These are phyloP conservation scores for Talaromyces sp. DNA, from an alignment of 2,329 filamentous ascomycete species.

Conservation along the genomic window DNA sequence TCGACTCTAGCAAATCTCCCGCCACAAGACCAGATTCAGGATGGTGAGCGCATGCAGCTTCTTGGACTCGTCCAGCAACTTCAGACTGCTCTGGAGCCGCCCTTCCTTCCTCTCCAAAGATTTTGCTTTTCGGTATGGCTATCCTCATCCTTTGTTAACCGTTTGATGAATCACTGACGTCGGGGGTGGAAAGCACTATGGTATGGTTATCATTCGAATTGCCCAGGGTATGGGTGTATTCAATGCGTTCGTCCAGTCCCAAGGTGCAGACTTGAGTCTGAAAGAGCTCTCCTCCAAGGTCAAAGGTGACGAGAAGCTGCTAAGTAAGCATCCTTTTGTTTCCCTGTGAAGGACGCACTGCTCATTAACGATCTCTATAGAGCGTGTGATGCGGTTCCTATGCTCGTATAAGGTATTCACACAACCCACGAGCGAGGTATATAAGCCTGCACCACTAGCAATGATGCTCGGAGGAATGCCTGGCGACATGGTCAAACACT, in stretches of 20 bases:
- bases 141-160: neutral
- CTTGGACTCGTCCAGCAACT: conserved; percentile 19
- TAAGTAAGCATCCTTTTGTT: neutral
- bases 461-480: neutral
- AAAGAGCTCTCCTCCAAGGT: conserved; percentile 4
- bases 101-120: neutral
- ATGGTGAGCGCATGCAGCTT: conserved; percentile 22
- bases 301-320: conserved; percentile 11
- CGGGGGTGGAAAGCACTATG: neutral
- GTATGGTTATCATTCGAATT: neutral
- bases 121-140: conserved; percentile 5
- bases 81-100: conserved; percentile 7
- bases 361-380: neutral
- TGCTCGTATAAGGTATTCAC: neutral
- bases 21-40: conserved; percentile 21
- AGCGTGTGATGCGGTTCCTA: neutral
- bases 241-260: neutral
- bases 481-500: neutral
- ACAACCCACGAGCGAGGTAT: neutral
- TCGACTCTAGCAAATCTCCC: conserved; percentile 14
- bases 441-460: neutral
- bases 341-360: neutral
- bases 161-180: neutral
- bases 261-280: neutral
- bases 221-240: conserved; percentile 15